A percentile compares a stretch with the other conserved stretches of the same genome.
phyloP scores from a whole-genome alignment of 148 eudicot species.

The Rhododendron ovatum region DNA sequence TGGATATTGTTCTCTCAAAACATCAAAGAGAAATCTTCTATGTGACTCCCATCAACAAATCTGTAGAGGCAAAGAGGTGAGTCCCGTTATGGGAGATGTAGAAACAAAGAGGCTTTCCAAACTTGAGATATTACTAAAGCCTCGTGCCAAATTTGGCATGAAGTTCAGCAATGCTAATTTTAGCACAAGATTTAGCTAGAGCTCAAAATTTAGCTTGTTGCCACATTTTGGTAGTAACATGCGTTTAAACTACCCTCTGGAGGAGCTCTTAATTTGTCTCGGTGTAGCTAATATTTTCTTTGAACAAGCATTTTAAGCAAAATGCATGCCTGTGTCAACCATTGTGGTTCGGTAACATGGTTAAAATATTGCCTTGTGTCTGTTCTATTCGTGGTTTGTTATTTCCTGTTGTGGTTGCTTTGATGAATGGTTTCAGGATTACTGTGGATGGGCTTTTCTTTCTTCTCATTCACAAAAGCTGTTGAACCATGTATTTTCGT shows the following conservation, averaged over 20 bases:
- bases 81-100: background rate
- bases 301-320: background rate
- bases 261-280: background rate
- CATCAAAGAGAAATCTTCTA: background rate
- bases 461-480: background rate
- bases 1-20: background rate
- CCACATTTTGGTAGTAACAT: background rate
- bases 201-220: background rate
- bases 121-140: background rate
- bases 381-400: background rate
- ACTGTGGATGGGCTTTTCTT: background rate
- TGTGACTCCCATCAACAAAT: background rate
- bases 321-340: background rate
- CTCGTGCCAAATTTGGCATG: background rate
- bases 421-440: background rate
- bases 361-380: background rate
- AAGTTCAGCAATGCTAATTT: background rate
- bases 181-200: background rate
- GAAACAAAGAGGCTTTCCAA: background rate
- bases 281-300: background rate
- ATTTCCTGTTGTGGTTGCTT: background rate
- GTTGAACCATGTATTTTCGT: background rate
- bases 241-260: background rate
- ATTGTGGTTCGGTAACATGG: background rate
- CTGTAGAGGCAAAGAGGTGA: background rate